Evolutionary conservation across 2,329 filamentous ascomycete genomes (phyloP), one percentile per base, ranked within the genome.

Genomic region (Aspergillus aculeatinus): DNA sequence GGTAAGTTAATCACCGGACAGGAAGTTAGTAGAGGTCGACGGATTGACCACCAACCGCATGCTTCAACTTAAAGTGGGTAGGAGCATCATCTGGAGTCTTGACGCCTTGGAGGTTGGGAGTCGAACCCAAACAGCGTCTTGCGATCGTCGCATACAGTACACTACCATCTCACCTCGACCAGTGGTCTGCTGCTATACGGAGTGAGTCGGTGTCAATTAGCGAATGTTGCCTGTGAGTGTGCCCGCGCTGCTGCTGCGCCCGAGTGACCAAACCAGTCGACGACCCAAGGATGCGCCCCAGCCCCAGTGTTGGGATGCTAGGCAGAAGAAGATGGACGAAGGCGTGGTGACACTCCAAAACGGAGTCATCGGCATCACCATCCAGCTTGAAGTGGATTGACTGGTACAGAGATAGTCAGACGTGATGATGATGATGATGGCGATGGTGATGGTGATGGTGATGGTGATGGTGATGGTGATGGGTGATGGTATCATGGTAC

Each of bases 201-300:
- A 44, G 9, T 9, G 11, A 12, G 11, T 57, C 49, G 55, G 60
- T 58, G 56, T 57, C 51, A 47, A 50, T 33, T 60, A 49, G 58
- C 55, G 53, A 19, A 52, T 23, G 31, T 60, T 52, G 58, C 51
- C 53, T 60, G 49, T 23, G 23, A 23, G 23, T 23, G 23, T 52
- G 42, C 55, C 44, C 57, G 35, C n/a, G n/a, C 54, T 12, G 33
- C 11, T 14, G 58, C 54, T 35, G 58, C 59, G 59, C 55, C 58
- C 55, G 54, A 57, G 35, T 55, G 51, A 58, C 50, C 51, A 52
- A 59, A 58, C 60, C 51, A 63, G 39, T 59, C 58, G 56, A 63
- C 48, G 58, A 60, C 47, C 61, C 61, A 63, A 58, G 52, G 61
- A 58, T 63, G 52, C 52, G 48, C 35, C 57, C 58, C 57, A 59